Conservation (phyloP, 2,329 filamentous ascomycete genomes). For the Rhinocladiella similis region DNA sequence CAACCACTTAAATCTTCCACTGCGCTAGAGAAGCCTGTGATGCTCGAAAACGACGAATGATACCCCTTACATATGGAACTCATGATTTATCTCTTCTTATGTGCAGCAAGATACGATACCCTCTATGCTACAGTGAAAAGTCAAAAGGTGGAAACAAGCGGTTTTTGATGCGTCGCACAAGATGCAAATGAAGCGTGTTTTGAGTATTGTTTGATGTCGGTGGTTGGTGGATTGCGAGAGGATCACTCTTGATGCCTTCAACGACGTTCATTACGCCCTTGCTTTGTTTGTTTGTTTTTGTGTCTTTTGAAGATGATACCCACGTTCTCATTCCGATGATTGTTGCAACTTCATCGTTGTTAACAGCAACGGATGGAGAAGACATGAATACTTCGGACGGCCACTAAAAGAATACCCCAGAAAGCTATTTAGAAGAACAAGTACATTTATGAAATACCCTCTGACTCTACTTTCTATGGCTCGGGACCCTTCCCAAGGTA, state of each 20-base stretch:
- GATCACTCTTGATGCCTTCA: slow-evolving; percentile 5
- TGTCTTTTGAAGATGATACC: slow-evolving; percentile 21
- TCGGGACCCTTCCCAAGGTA: not conserved
- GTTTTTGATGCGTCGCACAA: slow-evolving; percentile 16
- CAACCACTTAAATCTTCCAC: slow-evolving; percentile 29
- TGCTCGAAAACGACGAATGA: slow-evolving; percentile 25
- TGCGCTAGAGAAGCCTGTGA: slow-evolving; percentile 28
- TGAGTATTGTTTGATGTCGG: slow-evolving; percentile 4
- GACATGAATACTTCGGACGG: slow-evolving; percentile 12
- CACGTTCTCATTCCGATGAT: slow-evolving; percentile 12
- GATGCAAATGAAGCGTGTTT: slow-evolving; percentile 12
- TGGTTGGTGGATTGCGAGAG: not conserved
- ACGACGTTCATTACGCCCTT: slow-evolving; percentile 14
- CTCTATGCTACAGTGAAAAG: slow-evolving; percentile 28
- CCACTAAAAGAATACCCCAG: slow-evolving; percentile 22
- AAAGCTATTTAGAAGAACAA: slow-evolving; percentile 20
- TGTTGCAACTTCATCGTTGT: slow-evolving; percentile 12
- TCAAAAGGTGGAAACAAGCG: slow-evolving; percentile 8
- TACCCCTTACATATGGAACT: slow-evolving; percentile 28
- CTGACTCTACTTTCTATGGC: not conserved
- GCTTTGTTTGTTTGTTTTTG: not conserved
- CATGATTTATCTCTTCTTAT: slow-evolving; percentile 29
- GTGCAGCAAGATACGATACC: slow-evolving; percentile 30
- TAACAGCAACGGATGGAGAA: slow-evolving; percentile 6
- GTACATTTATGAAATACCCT: not conserved